Evolutionary conservation across 805 yeast species (phyloP).

Genomic region (Kuraishia molischiana): DNA sequence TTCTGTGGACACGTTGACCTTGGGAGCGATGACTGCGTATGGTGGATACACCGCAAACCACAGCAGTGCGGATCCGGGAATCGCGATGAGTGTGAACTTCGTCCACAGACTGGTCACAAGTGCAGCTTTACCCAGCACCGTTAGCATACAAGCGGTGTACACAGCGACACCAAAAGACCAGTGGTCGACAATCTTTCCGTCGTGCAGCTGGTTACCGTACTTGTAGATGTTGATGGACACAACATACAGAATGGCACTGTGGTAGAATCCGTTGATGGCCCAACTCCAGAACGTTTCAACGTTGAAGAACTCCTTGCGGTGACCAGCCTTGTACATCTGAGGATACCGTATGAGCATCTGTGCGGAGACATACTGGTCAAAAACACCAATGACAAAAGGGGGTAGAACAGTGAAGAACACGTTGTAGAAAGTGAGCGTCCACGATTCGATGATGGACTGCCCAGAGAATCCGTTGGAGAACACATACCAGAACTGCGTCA

Average conservation of each 20-base stretch:
- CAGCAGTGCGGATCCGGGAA: constrained; percentile 83
- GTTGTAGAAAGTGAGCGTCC: constrained; percentile 95
- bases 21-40: constrained; percentile 80
- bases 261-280: constrained; percentile 93
- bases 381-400: constrained; percentile 92
- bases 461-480: constrained; percentile 91
- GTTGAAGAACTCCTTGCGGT: constrained; percentile 78
- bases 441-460: constrained; percentile 90
- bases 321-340: constrained; percentile 85
- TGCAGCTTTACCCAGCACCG: constrained; percentile 93
- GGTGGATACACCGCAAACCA: constrained; percentile 87
- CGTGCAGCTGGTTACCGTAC: constrained; percentile 52
- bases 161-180: constrained; percentile 95
- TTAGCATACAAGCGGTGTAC: constrained; percentile 77
- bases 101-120: constrained; percentile 91
- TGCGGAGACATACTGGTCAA: constrained; percentile 93
- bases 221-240: constrained; percentile 61
- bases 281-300: constrained; percentile 94
- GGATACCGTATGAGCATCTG: constrained; percentile 87
- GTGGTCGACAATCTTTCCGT: constrained; percentile 71
- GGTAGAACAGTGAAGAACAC: constrained; percentile 92
- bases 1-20: constrained; percentile 71
- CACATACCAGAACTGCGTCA: constrained; percentile 98
- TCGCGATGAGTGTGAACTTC: constrained; percentile 80
- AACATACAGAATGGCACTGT: constrained; percentile 75